Evolutionary conservation across 2,329 filamentous ascomycete genomes (phyloP), one percentile per base, ranked within the genome.

Genomic region (Alternaria infectoria): DNA sequence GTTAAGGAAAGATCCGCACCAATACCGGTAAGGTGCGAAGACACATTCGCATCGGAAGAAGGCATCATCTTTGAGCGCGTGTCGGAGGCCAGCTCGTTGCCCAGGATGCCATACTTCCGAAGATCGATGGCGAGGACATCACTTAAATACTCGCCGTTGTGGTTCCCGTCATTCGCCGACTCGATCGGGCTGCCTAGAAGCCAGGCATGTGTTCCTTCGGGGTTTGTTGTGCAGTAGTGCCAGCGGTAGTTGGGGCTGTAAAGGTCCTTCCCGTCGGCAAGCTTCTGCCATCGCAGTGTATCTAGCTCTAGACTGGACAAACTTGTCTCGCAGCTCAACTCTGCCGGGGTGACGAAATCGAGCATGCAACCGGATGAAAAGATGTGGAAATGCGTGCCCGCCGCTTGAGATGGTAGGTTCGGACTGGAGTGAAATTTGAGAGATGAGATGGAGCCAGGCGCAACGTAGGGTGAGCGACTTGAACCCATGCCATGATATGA

Each of bases 141-240:
- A 71, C 93, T 97, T 51, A 99, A 86, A 76, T 96, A 96, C 77
- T 97, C 95, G 76, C 97, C 95, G 61, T 93, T 90, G 4, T 88
- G 86, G 15, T 90, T 84, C 43, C 90, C 90, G 51, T 89, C 88
- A 7, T 86, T 84, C 17, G 86, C 82, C 44, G 86, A 83, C 67
- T 97, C 93, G 4, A 92, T 90, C 3, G 92, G 92, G 74, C 93
- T 97, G 9, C 96, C 96, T n/a, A 99, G 86, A 23, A 99, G 85
- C 94, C 96, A 99, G 8, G 93, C 96, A 77, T 97, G 97, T 7
- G 96, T 97, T 6, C 95, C 95, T 72, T 97, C 93, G 64, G 96
- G 90, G 76, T 97, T 96, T 81, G 97, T 91, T 4, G 93, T 97
- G 79, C 96, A 98, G 77, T 99, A 99, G 79, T 98, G 95, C 96